phyloP scores from a whole-genome alignment of 2,329 filamentous ascomycete genomes.

The Cyphellophora europaea region DNA sequence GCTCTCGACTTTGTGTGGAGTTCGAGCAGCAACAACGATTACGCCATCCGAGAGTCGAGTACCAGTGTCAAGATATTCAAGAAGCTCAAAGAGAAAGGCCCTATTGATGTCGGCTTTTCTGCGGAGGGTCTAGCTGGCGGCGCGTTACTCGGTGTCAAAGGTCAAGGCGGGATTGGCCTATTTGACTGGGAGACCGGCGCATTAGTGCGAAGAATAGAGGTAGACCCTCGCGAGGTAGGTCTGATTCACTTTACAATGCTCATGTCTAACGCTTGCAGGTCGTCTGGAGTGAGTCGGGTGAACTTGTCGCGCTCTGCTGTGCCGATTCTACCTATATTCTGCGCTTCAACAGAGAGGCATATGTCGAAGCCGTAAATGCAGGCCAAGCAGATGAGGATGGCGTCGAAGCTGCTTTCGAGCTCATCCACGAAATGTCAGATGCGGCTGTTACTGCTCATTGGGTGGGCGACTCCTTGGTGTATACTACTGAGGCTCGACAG shows the following conservation, averaged over 20 bases:
- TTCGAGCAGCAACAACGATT: constrained; percentile 95
- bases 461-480: constrained; percentile 98
- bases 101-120: constrained; percentile 88
- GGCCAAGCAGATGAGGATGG: constrained; percentile 82
- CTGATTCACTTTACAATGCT: not conserved
- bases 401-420: constrained; percentile 90
- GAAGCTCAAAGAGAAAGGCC: constrained; percentile 85
- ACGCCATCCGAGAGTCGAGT: constrained; percentile 82
- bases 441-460: constrained; percentile 89
- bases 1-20: constrained; percentile 96
- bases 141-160: constrained; percentile 84
- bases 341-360: constrained; percentile 82
- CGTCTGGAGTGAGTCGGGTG: constrained; percentile 96
- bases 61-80: constrained; percentile 96
- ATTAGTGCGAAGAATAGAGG: constrained; percentile 85
- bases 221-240: constrained; percentile 52
- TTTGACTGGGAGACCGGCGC: constrained; percentile 92
- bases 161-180: constrained; percentile 87
- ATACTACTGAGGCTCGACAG: constrained; percentile 93
- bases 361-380: constrained; percentile 70
- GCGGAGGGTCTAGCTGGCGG: constrained; percentile 86
- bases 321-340: constrained; percentile 94
- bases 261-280: too few species aligned
- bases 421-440: constrained; percentile 92
- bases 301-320: constrained; percentile 84